Base-by-base conservation (phyloP, 441 rosid species). In the Bocquillonia castaneifolia region DNA sequence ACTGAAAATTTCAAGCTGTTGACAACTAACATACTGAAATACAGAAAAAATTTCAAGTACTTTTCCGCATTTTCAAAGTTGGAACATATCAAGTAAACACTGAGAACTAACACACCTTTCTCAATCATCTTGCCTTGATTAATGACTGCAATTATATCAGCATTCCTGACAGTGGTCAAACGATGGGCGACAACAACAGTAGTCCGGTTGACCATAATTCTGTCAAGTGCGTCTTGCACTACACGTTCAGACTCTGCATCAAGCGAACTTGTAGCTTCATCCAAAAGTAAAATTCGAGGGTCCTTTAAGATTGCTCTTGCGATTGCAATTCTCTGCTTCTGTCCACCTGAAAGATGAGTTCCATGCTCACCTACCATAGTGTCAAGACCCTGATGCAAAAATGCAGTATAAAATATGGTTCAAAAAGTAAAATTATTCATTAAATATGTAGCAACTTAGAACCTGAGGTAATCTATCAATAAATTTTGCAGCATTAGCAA, bases 281-380 rank as follows among this genome's bases (percentile, higher is more conserved):
- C 96, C 12, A 91, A 62, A 56, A 91, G 93, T 39, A 89, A 79
- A 68, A 89, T 87, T 52, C 84, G 69, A 0, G 92, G 97, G 37
- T 89, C 80, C 66, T 88, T 91, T 7, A 89, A 48, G 22, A 89
- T 86, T 10, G 96, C 97, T 78, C 96, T 87, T 0, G 97, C 92
- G 25, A 91, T 86, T 13, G 96, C 97, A 39, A 91, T 75, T 71
- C 97, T 84, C 78, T 89, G 94, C 71, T 91, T 92, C 66, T 89
- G 94, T 48, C 97, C 97, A 6, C 97, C 89, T 1, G 97, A 92
- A 15, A 92, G 78, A 71, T 86, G 94, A 65, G 82, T 82, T 69
- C 98, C 98, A 73, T 83, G 96, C 67, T 90, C 98, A 28, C 98
- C 96, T 53, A 85, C 98, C 95, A 82, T 79, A 4, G 93, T 86